Evolutionary conservation across 805 yeast species (phyloP).

Genomic region (Maudiozyma barnettii): DNA sequence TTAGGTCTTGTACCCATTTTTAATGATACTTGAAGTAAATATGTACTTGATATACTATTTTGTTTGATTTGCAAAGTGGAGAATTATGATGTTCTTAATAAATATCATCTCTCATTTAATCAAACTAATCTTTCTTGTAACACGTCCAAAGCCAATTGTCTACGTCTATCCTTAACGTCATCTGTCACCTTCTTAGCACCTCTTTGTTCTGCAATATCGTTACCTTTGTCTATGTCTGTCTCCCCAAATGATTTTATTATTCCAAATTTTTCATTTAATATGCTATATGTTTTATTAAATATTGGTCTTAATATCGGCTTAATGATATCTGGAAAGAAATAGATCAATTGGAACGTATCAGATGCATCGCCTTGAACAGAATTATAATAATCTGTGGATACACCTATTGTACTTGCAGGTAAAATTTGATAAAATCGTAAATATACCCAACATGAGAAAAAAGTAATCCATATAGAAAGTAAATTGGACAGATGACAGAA

Average conservation of each 20-base stretch:
- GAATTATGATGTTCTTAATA: too few relatives aligned
- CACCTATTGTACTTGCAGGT: slow-evolving; percentile 19
- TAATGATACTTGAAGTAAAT: too few relatives aligned
- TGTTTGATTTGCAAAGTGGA: too few relatives aligned
- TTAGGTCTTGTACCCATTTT: too few relatives aligned
- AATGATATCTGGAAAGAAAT: slow-evolving; percentile 67
- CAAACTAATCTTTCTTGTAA: slow-evolving; percentile 49
- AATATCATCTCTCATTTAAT: not conserved
- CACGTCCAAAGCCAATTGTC: slow-evolving; percentile 68
- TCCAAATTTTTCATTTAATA: slow-evolving; percentile 34
- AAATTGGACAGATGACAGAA: slow-evolving; percentile 38
- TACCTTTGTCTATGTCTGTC: slow-evolving; percentile 63
- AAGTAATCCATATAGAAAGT: slow-evolving; percentile 48
- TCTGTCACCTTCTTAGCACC: slow-evolving; percentile 29
- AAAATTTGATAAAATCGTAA: slow-evolving; percentile 68
- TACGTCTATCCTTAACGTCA: slow-evolving; percentile 59
- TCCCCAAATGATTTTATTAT: slow-evolving; percentile 55
- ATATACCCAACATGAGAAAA: slow-evolving; percentile 64
- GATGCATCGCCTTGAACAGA: slow-evolving; percentile 65
- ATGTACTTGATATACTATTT: too few relatives aligned
- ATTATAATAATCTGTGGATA: not conserved
- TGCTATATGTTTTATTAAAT: slow-evolving; percentile 35
- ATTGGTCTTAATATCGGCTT: slow-evolving; percentile 45
- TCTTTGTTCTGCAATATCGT: slow-evolving; percentile 54
- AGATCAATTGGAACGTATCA: slow-evolving; percentile 74